Evolutionary conservation across 371 early-diverging fungal genomes (phyloP), one percentile per base, ranked within the genome.

Genomic region (Blyttiomyces sp.): DNA sequence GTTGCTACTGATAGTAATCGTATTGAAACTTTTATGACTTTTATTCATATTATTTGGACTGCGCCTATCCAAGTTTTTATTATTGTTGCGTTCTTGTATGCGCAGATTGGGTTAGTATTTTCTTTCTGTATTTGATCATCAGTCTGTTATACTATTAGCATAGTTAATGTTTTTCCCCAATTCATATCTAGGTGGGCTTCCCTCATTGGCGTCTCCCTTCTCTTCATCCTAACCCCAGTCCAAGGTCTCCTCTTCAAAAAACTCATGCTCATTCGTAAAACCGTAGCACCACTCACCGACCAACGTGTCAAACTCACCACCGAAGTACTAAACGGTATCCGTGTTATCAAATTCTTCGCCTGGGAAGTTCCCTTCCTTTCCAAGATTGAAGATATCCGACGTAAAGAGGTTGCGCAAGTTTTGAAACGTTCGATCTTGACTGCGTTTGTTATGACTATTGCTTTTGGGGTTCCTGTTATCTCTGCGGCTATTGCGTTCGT

Each of bases 1-100:
- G 87, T 94, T 71, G 87, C 92, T n/a, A 86, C 92, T 0, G 95
- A 95, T 61, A 66, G 87, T 4, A 75, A 79, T 36, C 81, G 89
- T 42, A 76, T 94, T 32, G 75, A 79, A 43, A 19, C 39, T 27
- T 76, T 76, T 57, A 53, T 69, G 1, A 49, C 61, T 43, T 63
- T 2, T 24, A 27, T 65, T 13, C 26, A 54, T 35, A 16, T 63
- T 23, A 36, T 61, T 24, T 65, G 69, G 72, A 68, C 68, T 23
- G 71, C 77, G 4, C 77, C 77, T 16, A 34, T 76, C 31, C 69
- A 71, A 48, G 54, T 76, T 23, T 4, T 66, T 45, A 43, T 63
- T 23, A 72, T 77, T 36, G 31, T 57, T 30, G 42, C 27, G 1
- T 48, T 72, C 24, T 33, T 64, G 17, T 43, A 59, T 32, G 43